Base-by-base conservation (phyloP, 495 filamentous ascomycete genomes). In the Penicillium lividum region DNA sequence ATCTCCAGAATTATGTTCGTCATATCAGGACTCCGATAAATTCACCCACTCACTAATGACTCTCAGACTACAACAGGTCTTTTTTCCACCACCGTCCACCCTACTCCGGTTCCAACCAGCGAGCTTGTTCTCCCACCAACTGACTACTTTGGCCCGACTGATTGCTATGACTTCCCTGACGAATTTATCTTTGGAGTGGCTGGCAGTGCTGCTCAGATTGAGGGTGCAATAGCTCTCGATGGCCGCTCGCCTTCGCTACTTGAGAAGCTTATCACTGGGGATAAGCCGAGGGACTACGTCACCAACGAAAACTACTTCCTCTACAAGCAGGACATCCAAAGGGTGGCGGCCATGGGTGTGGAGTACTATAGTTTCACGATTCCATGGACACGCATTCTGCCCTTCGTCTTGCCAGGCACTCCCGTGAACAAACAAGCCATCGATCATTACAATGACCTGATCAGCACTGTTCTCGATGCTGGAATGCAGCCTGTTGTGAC, bases 151-250 rank as follows among this genome's bases (percentile, higher is more conserved):
- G 60, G 60, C 0, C 65, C 68, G 1, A 64, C 56, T 0, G 69
- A 73, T 51, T 68, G 68, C 40, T 68, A 69, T 34, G 60, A 57
- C 18, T 72, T 76, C 34, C 78, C 78, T 1, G 62, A 70, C 15
- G 76, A 80, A 50, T 83, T 83, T 49, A 57, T 78, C 13, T 82
- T 80, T 68, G 81, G 81, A 3, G 74, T 80, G 47, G 81, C 81
- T 13, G 76, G 75, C 4, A 78, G 76, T 30, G 75, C 80, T 38
- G 74, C 73, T 45, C 77, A 82, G 51, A 79, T 81, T 44, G 80
- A 82, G 67, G 80, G 80, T 7, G 77, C 74, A 1, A 60, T 75
- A 16, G 70, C 60, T 0, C 63, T 80, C 18, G 78, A 79, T 36
- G 79, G 79, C 34, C 75, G 74, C 11, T 68, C 68, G 4, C 75